These are phyloP conservation scores for Fusarium bactridioides DNA, from an alignment of 2,329 filamentous ascomycete species.

Conservation along the genomic window DNA sequence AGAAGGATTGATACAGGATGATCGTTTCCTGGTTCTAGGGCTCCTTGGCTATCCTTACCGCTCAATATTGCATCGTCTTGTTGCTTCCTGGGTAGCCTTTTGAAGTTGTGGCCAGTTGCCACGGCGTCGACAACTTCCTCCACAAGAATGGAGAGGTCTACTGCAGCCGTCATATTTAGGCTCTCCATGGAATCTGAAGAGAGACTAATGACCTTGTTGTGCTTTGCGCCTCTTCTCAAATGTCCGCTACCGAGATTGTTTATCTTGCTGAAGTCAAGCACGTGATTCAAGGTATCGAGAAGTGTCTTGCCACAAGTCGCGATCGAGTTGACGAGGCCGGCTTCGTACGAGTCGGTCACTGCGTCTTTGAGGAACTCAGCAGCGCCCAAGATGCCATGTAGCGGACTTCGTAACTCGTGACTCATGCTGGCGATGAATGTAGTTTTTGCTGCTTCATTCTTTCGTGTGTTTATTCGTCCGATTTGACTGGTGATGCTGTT, in stretches of 20 bases:
- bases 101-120: slow-evolving; percentile 50
- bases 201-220: slow-evolving; percentile 31
- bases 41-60: not conserved
- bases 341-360: slow-evolving; percentile 48
- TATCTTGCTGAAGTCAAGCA: slow-evolving; percentile 55
- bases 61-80: not conserved
- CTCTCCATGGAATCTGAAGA: slow-evolving; percentile 45
- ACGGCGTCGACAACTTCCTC: slow-evolving; percentile 53
- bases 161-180: slow-evolving; percentile 43
- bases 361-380: slow-evolving; percentile 59
- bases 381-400: slow-evolving; percentile 65
- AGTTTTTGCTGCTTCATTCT: slow-evolving; percentile 61
- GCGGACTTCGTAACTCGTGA: slow-evolving; percentile 63
- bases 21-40: slow-evolving; percentile 30
- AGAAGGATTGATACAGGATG: slow-evolving; percentile 56
- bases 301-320: slow-evolving; percentile 57
- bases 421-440: slow-evolving; percentile 68
- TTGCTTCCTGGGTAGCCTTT: slow-evolving; percentile 26
- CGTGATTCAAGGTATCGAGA: slow-evolving; percentile 59
- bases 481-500: slow-evolving; percentile 59
- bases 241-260: slow-evolving; percentile 46
- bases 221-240: slow-evolving; percentile 27
- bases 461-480: slow-evolving; percentile 60
- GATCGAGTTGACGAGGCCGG: slow-evolving; percentile 55
- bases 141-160: slow-evolving; percentile 46